Percentiles rank a stretch among this genome's conserved stretches.
Conservation (phyloP, 2,329 filamentous ascomycete species). For the Elsinoe batatas region DNA sequence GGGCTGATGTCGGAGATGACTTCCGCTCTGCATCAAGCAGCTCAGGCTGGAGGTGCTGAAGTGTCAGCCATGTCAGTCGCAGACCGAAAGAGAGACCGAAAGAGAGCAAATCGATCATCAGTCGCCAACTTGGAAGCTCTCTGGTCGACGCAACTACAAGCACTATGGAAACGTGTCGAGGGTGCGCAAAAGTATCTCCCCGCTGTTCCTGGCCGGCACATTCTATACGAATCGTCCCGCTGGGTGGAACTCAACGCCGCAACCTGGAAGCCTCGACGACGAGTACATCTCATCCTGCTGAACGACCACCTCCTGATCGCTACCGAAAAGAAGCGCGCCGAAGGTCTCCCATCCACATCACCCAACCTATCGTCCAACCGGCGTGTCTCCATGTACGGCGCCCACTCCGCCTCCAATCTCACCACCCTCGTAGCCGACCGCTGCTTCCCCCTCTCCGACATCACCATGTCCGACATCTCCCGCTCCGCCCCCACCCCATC, state of each 20-base stretch:
- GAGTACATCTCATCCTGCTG: constrained; percentile 83
- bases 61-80: constrained; percentile 26
- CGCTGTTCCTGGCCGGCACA: constrained; percentile 80
- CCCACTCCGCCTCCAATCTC: constrained; percentile 32
- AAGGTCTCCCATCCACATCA: constrained; percentile 30
- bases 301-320: constrained; percentile 93
- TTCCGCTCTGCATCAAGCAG: constrained; percentile 37
- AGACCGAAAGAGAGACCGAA: constrained; percentile 43
- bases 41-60: constrained; percentile 31
- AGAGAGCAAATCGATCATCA: constrained; percentile 74
- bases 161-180: constrained; percentile 93
- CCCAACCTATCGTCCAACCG: constrained; percentile 22
- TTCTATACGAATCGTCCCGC: constrained; percentile 80
- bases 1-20: constrained; percentile 88
- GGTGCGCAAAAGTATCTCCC: constrained; percentile 95
- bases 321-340: constrained; percentile 82
- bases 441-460: constrained; percentile 88
- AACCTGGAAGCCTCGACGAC: constrained; percentile 84
- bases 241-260: constrained; percentile 98
- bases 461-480: constrained; percentile 83
- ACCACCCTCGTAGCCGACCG: constrained; percentile 79
- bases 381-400: constrained; percentile 23
- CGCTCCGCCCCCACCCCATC: constrained; percentile 24
- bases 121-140: constrained; percentile 64
- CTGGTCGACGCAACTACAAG: constrained; percentile 60